Percentiles rank a stretch among this genome's conserved stretches.
phyloP scores from a whole-genome alignment of 192 early-diverging fungal genomes.

The Jimgerdemannia lactiflua region DNA sequence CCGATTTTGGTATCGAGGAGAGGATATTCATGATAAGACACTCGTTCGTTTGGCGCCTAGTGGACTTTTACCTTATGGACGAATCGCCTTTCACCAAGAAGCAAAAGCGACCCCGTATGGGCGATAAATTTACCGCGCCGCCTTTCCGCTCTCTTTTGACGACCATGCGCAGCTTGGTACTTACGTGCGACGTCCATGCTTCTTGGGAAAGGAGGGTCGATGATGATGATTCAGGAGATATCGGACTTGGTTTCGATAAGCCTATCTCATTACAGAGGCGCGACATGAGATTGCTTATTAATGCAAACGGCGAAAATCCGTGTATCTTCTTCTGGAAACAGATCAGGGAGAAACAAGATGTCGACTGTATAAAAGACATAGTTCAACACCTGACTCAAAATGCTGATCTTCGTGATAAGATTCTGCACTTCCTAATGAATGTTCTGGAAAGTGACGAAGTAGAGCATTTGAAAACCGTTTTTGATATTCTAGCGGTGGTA shows the following conservation, averaged over 20 bases:
- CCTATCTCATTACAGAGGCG: slow-evolving; percentile 7
- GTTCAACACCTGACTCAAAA: background rate
- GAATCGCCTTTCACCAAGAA: slow-evolving; percentile 23
- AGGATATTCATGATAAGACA: slow-evolving; percentile 25
- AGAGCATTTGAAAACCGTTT: background rate
- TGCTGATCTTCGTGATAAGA: background rate
- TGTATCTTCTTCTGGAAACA: slow-evolving; percentile 22
- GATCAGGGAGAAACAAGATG: slow-evolving; percentile 3
- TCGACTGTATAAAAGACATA: slow-evolving; percentile 3
- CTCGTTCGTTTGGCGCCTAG: slow-evolving; percentile 29
- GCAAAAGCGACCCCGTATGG: slow-evolving; percentile 38
- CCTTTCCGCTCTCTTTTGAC: slow-evolving; percentile 33
- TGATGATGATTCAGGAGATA: background rate
- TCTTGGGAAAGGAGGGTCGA: slow-evolving; percentile 11
- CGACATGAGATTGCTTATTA: slow-evolving; percentile 6
- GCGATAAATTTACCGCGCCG: slow-evolving; percentile 45
- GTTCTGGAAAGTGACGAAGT: background rate
- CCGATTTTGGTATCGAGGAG: slow-evolving; percentile 32
- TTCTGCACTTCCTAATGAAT: background rate
- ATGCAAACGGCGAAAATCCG: slow-evolving; percentile 8
- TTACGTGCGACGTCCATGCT: slow-evolving; percentile 21
- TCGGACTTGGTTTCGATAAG: background rate
- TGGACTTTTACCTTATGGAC: slow-evolving; percentile 34
- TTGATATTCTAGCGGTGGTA: background rate
- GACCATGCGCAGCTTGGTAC: slow-evolving; percentile 26